phyloP scores from a whole-genome alignment of 768 basidiomycete species.

The Termitomyces sp. region DNA sequence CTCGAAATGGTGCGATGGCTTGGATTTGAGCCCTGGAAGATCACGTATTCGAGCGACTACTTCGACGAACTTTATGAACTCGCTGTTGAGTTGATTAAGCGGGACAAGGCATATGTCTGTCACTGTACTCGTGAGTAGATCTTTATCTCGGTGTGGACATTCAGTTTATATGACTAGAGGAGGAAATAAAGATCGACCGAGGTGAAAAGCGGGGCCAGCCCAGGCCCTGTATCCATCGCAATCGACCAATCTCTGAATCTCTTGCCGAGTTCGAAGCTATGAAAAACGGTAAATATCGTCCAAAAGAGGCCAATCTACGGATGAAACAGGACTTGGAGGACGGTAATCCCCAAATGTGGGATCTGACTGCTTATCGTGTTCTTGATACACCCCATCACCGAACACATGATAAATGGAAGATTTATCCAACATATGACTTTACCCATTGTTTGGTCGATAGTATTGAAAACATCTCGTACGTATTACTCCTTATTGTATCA shows the following conservation, averaged over 20 bases:
- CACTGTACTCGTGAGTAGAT: conserved; percentile 82
- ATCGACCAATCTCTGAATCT: conserved; percentile 83
- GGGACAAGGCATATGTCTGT: conserved; percentile 93
- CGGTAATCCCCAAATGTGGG: conserved; percentile 99
- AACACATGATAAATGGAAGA: conserved; percentile 89
- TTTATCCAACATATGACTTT: conserved; percentile 99
- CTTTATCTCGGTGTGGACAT: neutral
- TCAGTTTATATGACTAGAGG: conserved; percentile 46
- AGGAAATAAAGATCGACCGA: conserved; percentile 85
- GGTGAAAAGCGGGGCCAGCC: conserved; percentile 83
- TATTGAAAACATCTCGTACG: conserved; percentile 98
- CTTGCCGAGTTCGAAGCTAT: conserved; percentile 86
- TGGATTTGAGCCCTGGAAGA: conserved; percentile 97
- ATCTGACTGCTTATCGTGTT: conserved; percentile 93
- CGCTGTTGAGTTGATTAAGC: conserved; percentile 81
- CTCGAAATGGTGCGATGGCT: conserved; percentile 95
- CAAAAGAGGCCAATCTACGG: conserved; percentile 87
- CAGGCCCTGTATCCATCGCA: conserved; percentile 80
- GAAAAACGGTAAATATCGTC: conserved; percentile 85
- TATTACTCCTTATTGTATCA: conserved; percentile 11
- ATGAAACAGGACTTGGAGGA: conserved; percentile 97
- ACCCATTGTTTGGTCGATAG: conserved; percentile 98
- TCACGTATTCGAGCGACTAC: conserved; percentile 98
- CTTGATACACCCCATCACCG: conserved; percentile 89
- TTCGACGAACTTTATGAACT: conserved; percentile 84